Percentiles rank a stretch among this genome's conserved stretches.
Conservation (phyloP, 2,329 filamentous ascomycete species). For the Pseudocercospora musae region DNA sequence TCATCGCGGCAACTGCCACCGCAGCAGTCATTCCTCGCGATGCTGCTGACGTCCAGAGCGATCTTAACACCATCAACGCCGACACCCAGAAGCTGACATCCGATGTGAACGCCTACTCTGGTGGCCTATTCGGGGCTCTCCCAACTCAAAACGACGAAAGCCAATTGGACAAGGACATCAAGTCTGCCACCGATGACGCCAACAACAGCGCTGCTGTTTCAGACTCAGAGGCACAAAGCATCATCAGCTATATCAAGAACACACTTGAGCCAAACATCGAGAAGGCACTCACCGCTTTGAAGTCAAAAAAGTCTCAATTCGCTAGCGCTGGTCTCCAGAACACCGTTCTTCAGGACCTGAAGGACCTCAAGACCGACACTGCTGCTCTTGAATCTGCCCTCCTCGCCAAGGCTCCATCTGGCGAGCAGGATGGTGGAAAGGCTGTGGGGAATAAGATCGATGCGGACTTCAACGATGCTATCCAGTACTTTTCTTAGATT, state of each 20-base stretch:
- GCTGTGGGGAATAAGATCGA: conserved; percentile 38
- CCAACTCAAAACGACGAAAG: not conserved
- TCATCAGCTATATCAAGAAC: not conserved
- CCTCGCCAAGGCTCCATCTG: conserved; percentile 13
- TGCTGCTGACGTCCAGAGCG: not conserved
- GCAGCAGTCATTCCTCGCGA: not conserved
- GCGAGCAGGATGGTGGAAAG: conserved; percentile 13
- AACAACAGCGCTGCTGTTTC: not conserved
- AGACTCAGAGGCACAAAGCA: not conserved
- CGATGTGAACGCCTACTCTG: conserved; percentile 1
- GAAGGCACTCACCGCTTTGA: not conserved
- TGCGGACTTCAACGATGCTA: conserved; percentile 31
- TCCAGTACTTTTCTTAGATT: conserved; percentile 6
- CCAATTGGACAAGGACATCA: not conserved
- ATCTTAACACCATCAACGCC: conserved; percentile 5
- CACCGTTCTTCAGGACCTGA: conserved; percentile 17
- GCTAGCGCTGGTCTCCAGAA: conserved; percentile 1
- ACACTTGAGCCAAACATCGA: not conserved
- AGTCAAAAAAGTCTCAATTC: not conserved
- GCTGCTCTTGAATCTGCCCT: conserved; percentile 13
- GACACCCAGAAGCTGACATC: not conserved
- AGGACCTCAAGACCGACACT: conserved; percentile 12
- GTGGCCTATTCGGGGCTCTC: conserved; percentile 3
- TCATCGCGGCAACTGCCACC: not conserved
- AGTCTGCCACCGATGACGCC: not conserved